Evolutionary conservation across 1,284 basidiomycete genomes (phyloP), one percentile per base, ranked within the genome.

Genomic region (Coniferiporia weirii): DNA sequence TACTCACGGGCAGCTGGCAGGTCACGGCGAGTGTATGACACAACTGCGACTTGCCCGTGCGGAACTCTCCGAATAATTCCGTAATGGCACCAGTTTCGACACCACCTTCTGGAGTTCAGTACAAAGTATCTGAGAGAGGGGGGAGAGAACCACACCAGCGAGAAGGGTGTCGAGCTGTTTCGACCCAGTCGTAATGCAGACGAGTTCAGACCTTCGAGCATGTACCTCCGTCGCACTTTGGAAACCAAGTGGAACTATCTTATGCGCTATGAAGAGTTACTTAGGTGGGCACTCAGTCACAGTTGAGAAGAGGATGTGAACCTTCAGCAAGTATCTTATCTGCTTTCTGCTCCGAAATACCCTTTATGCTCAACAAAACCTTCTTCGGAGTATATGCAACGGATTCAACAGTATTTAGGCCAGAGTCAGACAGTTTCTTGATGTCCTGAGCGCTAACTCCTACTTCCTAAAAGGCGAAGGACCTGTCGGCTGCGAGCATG

Each of bases 41-140:
- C 54, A 99, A 82, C 70, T 99, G 97, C 40, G 94, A 97, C 76
- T 99, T 99, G 60, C 97, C 97, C 8, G 97, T 99, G 66, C 97
- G 81, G 75, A 98, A 99, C 75, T 99, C 97, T 66, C 97, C 97
- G 75, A 98, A 99, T 22, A 99, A 77, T 73, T 99, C 97, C 0
- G 97, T 99, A 71, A 99, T 98, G 1, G 95, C 91, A 44, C 97
- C 97, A 10, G 97, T 99, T 77, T 99, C 97, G 67, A 99, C 93
- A 7, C 97, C 97, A 58, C 92, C 91, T 93, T 63, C 43, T 22
- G 15, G 34, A 53, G 20, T 27, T 20, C 1, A 40, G 38, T 10
- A 15, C 22, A 19, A 44, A 19, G 13, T 1, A 35, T 32, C 27
- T 49, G 22, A 4, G n/a, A 52, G n/a, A 17, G 46, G n/a, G 15